Evolutionary conservation across 371 early-diverging fungal genomes (phyloP).

Genomic region (Dichotomocladium elegans): DNA sequence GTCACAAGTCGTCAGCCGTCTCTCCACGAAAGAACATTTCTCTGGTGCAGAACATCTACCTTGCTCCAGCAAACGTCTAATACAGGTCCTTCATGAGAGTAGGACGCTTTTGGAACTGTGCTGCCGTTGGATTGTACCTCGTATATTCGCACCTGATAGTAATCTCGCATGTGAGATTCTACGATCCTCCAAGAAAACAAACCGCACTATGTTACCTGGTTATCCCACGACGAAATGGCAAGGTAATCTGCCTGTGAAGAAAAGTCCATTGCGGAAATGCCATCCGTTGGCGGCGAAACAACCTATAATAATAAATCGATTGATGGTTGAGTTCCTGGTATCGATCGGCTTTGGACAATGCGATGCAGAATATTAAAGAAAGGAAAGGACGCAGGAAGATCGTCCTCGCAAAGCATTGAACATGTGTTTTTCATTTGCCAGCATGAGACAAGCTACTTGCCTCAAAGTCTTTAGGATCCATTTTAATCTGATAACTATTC

Average conservation of each 20-base stretch:
- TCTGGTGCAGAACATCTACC: too few relatives aligned
- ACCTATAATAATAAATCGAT: constrained; percentile 39
- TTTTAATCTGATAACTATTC: too few relatives aligned
- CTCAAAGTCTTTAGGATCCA: constrained; percentile 25
- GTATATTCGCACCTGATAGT: constrained; percentile 82
- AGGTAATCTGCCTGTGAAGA: constrained; percentile 79
- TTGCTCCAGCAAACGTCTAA: constrained; percentile 85
- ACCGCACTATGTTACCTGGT: constrained; percentile 56
- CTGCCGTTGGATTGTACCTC: constrained; percentile 74
- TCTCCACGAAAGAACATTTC: too few relatives aligned
- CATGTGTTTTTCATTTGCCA: too few relatives aligned
- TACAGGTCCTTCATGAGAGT: constrained; percentile 82
- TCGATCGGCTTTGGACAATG: not conserved
- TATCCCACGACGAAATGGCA: constrained; percentile 91
- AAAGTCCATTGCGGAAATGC: constrained; percentile 77
- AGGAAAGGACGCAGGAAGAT: not conserved
- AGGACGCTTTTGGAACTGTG: constrained; percentile 74
- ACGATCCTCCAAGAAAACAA: not conserved
- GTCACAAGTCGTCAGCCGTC: too few relatives aligned
- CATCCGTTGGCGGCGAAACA: constrained; percentile 74
- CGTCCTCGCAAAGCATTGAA: not conserved
- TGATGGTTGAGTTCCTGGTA: not conserved
- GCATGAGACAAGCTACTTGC: not conserved
- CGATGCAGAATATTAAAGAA: not conserved
- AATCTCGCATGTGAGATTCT: not conserved